phyloP scores from a whole-genome alignment of 2,329 filamentous ascomycete species.

The Graphilbum fragrans region DNA sequence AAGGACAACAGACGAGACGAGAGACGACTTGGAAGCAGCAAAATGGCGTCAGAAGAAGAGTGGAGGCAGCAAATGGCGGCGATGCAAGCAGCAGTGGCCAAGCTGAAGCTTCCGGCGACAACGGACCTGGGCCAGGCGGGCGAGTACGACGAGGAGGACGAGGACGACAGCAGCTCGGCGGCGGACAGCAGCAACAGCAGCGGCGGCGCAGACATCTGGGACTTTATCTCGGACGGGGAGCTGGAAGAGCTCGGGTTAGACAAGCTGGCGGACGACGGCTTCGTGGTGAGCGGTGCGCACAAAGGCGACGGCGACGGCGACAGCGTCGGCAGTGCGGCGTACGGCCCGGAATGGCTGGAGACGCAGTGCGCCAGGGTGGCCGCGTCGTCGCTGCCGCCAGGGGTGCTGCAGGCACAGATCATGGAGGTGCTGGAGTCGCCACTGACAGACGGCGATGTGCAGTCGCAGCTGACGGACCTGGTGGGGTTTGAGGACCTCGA shows the following conservation, averaged over 20 bases:
- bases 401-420: slow-evolving; percentile 68
- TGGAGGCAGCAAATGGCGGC: slow-evolving; percentile 78
- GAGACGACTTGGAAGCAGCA: too few relatives aligned
- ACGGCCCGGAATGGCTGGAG: slow-evolving; percentile 59
- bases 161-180: slow-evolving; percentile 44
- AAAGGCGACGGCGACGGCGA: slow-evolving; percentile 16
- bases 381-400: slow-evolving; percentile 29
- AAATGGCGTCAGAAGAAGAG: slow-evolving; percentile 24
- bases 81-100: slow-evolving; percentile 77
- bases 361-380: slow-evolving; percentile 57
- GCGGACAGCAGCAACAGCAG: slow-evolving; percentile 34
- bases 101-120: slow-evolving; percentile 42
- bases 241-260: slow-evolving; percentile 40
- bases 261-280: slow-evolving; percentile 24
- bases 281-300: slow-evolving; percentile 20
- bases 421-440: slow-evolving; percentile 57
- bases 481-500: slow-evolving; percentile 90
- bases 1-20: too few relatives aligned
- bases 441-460: slow-evolving; percentile 71
- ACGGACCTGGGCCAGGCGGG: slow-evolving; percentile 17
- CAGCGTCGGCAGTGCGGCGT: slow-evolving; percentile 17
- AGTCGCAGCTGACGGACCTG: slow-evolving; percentile 78
- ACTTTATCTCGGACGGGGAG: slow-evolving; percentile 73
- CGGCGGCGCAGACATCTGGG: slow-evolving; percentile 61
- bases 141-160: slow-evolving; percentile 44